phyloP scores from a whole-genome alignment of 352 stramenopile genomes.

The Phytophthora cactorum region DNA sequence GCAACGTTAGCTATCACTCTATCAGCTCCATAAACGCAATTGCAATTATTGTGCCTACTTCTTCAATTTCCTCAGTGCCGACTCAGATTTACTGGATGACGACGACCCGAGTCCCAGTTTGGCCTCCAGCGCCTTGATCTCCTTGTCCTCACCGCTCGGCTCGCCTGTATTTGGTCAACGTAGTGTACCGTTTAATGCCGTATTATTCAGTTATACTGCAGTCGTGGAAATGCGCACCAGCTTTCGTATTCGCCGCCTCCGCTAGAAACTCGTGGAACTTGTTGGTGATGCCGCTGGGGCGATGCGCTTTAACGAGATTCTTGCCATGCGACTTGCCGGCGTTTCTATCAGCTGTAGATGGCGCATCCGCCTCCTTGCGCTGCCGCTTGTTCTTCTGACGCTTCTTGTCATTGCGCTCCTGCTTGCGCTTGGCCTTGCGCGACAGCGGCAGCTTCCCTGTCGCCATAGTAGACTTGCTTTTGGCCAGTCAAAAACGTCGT shows the following conservation, averaged over 20 bases:
- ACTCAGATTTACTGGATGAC: conserved; percentile 44
- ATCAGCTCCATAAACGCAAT: not conserved
- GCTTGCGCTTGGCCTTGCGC: conserved; percentile 84
- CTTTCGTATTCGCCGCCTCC: conserved; percentile 50
- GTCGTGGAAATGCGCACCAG: not conserved
- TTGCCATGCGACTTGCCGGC: conserved; percentile 14
- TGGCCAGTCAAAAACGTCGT: conserved; percentile 25
- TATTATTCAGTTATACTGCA: not conserved
- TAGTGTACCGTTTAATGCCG: not conserved
- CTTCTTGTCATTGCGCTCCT: conserved; percentile 82
- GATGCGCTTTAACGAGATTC: conserved; percentile 18
- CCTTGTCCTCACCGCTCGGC: conserved; percentile 51
- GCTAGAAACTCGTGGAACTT: conserved; percentile 84
- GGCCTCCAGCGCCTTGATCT: conserved; percentile 79
- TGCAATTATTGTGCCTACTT: conserved; percentile 42
- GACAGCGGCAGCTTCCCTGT: conserved; percentile 33
- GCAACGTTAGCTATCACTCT: conserved; percentile 13
- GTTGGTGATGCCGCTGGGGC: conserved; percentile 54
- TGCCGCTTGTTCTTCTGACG: conserved; percentile 67
- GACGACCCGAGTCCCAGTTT: conserved; percentile 60
- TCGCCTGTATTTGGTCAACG: conserved; percentile 25
- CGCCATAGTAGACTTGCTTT: conserved; percentile 28
- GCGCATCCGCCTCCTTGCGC: conserved; percentile 33
- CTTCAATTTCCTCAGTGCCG: conserved; percentile 68
- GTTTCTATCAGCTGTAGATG: conserved; percentile 1